Base-by-base conservation (phyloP, 331 rosid genomes). In the Arachis monticola region DNA sequence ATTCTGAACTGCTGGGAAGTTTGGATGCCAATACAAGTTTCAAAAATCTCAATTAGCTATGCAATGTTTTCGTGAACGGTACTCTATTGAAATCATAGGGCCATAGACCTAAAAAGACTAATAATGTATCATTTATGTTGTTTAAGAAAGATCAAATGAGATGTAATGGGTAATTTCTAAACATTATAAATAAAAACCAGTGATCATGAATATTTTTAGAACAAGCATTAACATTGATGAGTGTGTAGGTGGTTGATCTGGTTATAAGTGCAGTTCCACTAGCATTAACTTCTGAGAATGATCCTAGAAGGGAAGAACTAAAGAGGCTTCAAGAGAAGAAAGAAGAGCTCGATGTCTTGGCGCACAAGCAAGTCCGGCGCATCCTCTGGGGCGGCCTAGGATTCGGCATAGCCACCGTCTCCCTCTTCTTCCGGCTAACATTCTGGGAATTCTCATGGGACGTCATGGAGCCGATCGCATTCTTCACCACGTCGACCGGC, bases 401-500 rank as follows among this genome's bases (percentile, higher is more conserved):
- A 14, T 46, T 83, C 1, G 79, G 89, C 4, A 2, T 89, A 53
- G 0, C 77, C 4, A 92, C 85, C 53, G 85, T 95, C 0, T 85
- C 90, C 32, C 78, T 95, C 31, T 92, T 95, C 85, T 95, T 95
- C 71, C 75, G 99, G 79, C 83, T 95, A 60, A 95, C 99, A 13
- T 95, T 90, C 90, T 95, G 99, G 99, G 99, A 95, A 44, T 95
- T 92, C 64, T 95, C 99, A 13, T 95, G 99, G 99, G 99, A 95
- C 65, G 91, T 95, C 14, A 91, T 95, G 98, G 99, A 92, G 66
- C 99, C 99, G 13, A 81, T 95, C 22, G 87, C 99, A 10, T 95
- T 86, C 78, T 95, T 95, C 66, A 69, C 93, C 27, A 95, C 99
- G 13, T n/a, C 91, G 4, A 40, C 84, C n/a, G 92, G 97, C 75